A percentile compares a stretch with the other conserved stretches of the same genome.
Evolutionary conservation across 225 moss, liverwort and hornwort genomes (phyloP).

Genomic region (Marchantia polymorpha): DNA sequence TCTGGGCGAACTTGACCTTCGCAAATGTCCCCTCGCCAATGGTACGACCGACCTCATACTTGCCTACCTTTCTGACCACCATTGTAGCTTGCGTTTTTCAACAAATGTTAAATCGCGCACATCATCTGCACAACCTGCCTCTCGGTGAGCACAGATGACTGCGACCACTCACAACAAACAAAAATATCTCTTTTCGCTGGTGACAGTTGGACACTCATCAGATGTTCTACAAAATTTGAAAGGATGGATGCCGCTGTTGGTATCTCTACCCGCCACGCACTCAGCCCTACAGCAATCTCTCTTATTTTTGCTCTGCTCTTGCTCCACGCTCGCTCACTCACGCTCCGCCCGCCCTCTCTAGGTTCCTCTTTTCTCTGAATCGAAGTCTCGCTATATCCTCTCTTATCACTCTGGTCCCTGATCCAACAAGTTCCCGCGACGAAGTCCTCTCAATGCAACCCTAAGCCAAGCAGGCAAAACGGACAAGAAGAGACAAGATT

Average conservation of each 20-base stretch:
- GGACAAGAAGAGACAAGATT: slow-evolving; percentile 5
- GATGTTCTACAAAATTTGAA: background rate
- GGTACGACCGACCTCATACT: slow-evolving; percentile 97
- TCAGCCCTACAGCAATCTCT: background rate
- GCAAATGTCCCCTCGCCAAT: slow-evolving; percentile 98
- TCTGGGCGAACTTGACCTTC: slow-evolving; percentile 94
- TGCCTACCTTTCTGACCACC: slow-evolving; percentile 97
- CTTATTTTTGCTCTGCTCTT: background rate
- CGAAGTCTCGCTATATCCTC: background rate
- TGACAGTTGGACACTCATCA: background rate
- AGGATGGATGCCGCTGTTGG: background rate
- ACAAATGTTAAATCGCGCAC: background rate
- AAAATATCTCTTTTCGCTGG: background rate
- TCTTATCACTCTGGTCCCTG: background rate
- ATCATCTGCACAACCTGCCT: slow-evolving; percentile 14
- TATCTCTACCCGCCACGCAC: background rate
- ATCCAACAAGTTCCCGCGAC: background rate
- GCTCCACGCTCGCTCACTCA: background rate
- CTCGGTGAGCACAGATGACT: background rate
- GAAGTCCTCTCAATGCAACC: slow-evolving; percentile 10
- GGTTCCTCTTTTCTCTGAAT: background rate
- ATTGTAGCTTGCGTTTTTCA: slow-evolving; percentile 29
- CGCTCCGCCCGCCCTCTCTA: background rate
- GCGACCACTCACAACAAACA: background rate
- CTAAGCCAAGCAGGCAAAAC: background rate